Evolutionary conservation across 495 filamentous ascomycete species (phyloP), one percentile per base, ranked within the genome.

Genomic region (Penicillium turbatum): DNA sequence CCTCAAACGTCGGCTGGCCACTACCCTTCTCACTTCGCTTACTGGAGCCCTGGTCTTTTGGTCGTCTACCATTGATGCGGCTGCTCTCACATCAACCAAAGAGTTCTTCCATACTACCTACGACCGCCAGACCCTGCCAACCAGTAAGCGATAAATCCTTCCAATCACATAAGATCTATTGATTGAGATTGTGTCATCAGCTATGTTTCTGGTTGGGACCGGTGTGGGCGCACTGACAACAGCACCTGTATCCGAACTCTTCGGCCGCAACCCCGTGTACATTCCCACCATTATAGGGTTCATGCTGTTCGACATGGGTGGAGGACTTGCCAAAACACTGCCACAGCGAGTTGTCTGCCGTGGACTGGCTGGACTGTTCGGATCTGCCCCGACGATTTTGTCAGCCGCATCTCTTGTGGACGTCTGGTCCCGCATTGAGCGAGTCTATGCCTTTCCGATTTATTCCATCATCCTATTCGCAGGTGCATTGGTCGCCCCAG

Each of bases 191-290:
- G 7, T 24, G 2, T 36, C 13, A 36, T 3, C 12, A 61, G 54
- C 48, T 21, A 36, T 84, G 10, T 86, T 77, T 54, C 64, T 87
- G 0, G 63, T 80, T 31, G 81, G 81, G 5, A 80, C 82, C 54
- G 81, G 82, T 0, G 54, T 72, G 16, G 84, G 67, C 1, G 59
- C 54, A 2, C 31, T 76, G 9, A 54, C 76, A 46, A 65, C 72
- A 36, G 73, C 71, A 27, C 76, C 75, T 2, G n/a, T 79, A 32
- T 73, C 67, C 19, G 84, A 86, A 56, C 79, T 82, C 0, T 61
- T 84, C 27, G 75, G 74, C 10, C 66, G 73, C 5, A 79, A 77
- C 56, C 78, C 77, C 5, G 69, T 82, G 12, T 86, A 86, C 16
- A 45, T 60, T 6, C 31, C 47, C 10, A 51, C 40, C 29, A 53